A percentile compares a stretch with the other conserved stretches of the same genome.
Conservation (phyloP, 495 filamentous ascomycete species). For the Penicillium diatomitis region DNA sequence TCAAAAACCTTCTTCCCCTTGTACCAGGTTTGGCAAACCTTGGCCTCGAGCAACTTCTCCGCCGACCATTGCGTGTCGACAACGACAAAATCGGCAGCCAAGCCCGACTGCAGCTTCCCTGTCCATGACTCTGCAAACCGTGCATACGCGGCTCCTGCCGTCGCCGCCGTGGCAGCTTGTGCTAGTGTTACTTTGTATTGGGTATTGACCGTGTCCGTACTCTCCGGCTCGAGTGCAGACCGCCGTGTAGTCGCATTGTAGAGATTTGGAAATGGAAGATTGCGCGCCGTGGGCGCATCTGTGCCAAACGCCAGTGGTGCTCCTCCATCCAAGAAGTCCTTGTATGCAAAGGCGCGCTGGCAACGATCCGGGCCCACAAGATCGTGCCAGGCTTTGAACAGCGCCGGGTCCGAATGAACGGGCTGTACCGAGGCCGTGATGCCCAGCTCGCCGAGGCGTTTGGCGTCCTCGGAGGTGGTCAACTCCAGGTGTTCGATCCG, state of each 20-base stretch:
- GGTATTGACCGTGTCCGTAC: conserved; percentile 39
- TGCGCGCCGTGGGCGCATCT: conserved; percentile 35
- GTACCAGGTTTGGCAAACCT: conserved; percentile 49
- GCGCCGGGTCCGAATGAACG: conserved; percentile 52
- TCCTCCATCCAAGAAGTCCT: conserved; percentile 48
- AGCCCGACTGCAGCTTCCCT: conserved; percentile 39
- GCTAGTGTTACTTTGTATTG: conserved; percentile 25
- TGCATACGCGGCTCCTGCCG: conserved; percentile 48
- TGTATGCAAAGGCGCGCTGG: conserved; percentile 51
- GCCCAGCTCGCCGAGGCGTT: conserved; percentile 42
- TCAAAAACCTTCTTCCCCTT: conserved; percentile 30
- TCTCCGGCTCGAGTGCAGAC: conserved; percentile 42
- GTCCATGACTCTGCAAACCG: conserved; percentile 48
- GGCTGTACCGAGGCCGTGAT: conserved; percentile 57
- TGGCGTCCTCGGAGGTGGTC: conserved; percentile 42
- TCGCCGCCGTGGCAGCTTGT: conserved; percentile 47
- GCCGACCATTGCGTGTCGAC: conserved; percentile 49
- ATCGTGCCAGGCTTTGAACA: conserved; percentile 49
- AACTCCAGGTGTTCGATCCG: conserved; percentile 56
- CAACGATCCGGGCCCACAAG: conserved; percentile 46
- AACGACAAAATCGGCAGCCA: conserved; percentile 48
- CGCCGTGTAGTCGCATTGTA: conserved; percentile 51
- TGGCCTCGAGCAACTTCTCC: conserved; percentile 42
- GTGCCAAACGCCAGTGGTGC: conserved; percentile 49
- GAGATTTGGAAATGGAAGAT: conserved; percentile 41